Evolutionary conservation across 164 flowering plant genomes (phyloP).

Genomic region (Magnolia kwangsiensis): DNA sequence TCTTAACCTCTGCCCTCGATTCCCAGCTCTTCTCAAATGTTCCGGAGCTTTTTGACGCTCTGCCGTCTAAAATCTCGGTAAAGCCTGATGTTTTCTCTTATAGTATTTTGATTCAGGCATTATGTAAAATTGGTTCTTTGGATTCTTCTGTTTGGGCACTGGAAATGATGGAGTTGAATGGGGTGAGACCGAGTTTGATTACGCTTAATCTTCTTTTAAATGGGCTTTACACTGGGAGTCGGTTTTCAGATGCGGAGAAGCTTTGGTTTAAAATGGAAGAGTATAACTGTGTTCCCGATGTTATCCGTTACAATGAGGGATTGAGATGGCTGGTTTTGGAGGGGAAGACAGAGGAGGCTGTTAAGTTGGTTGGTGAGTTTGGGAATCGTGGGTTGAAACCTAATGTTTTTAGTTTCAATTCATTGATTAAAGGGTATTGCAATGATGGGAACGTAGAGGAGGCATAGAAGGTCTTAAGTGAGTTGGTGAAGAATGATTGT

Average conservation of each 20-base stretch:
- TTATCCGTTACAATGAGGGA: slow-evolving; percentile 28
- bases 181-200: slow-evolving; percentile 31
- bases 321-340: slow-evolving; percentile 27
- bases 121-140: slow-evolving; percentile 31
- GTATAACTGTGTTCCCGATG: slow-evolving; percentile 25
- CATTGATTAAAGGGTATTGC: slow-evolving; percentile 11
- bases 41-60: slow-evolving; percentile 28
- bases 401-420: slow-evolving; percentile 11
- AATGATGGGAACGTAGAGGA: slow-evolving; percentile 12
- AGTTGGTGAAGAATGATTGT: background rate
- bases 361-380: slow-evolving; percentile 34
- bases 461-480: slow-evolving; percentile 1
- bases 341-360: slow-evolving; percentile 27
- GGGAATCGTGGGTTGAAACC: slow-evolving; percentile 9
- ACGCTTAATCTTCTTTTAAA: slow-evolving; percentile 42
- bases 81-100: slow-evolving; percentile 34
- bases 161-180: slow-evolving; percentile 37
- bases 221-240: slow-evolving; percentile 22
- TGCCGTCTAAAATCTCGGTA: slow-evolving; percentile 26
- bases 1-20: slow-evolving; percentile 33
- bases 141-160: slow-evolving; percentile 35
- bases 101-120: slow-evolving; percentile 34
- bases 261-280: slow-evolving; percentile 38
- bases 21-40: slow-evolving; percentile 30
- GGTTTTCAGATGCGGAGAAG: slow-evolving; percentile 37